Evolutionary conservation across 2,329 filamentous ascomycete genomes (phyloP).

Genomic region (Penicillium occitanis): DNA sequence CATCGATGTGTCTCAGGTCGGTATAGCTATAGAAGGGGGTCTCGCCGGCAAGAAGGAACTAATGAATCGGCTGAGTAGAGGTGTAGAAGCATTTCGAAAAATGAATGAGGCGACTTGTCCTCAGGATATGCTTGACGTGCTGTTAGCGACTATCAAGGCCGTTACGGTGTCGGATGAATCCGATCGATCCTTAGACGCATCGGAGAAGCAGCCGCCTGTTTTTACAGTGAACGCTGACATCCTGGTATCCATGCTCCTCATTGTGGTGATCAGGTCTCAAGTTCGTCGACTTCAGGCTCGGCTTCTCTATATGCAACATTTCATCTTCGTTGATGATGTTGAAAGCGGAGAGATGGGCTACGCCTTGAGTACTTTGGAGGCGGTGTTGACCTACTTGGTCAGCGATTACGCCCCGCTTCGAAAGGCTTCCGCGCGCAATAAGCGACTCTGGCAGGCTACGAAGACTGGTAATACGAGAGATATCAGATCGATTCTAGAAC

Average conservation of each 20-base stretch:
- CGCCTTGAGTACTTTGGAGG: conserved; percentile 92
- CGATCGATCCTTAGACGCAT: conserved; percentile 40
- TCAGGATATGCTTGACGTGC: conserved; percentile 81
- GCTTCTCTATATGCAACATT: conserved; percentile 92
- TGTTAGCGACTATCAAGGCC: conserved; percentile 78
- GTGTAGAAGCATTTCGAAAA: conserved; percentile 85
- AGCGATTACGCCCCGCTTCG: conserved; percentile 78
- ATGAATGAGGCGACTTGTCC: conserved; percentile 75
- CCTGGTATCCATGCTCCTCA: conserved; percentile 82
- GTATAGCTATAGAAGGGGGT: conserved; percentile 79
- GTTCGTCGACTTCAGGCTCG: conserved; percentile 84
- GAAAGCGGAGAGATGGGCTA: conserved; percentile 96
- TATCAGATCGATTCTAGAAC: conserved; percentile 77
- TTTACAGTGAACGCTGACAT: conserved; percentile 83
- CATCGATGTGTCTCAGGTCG: conserved; percentile 91
- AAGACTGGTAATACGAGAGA: conserved; percentile 73
- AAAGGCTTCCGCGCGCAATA: conserved; percentile 81
- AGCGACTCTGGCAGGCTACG: conserved; percentile 81
- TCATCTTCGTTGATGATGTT: conserved; percentile 96
- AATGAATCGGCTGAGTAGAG: conserved; percentile 70
- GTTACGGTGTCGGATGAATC: conserved; percentile 65
- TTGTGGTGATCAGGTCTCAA: conserved; percentile 89
- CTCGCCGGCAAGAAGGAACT: conserved; percentile 77
- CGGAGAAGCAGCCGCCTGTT: conserved; percentile 55
- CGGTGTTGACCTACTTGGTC: conserved; percentile 82